phyloP scores from a whole-genome alignment of 2,329 filamentous ascomycete genomes.

The Aspergillus sp. region DNA sequence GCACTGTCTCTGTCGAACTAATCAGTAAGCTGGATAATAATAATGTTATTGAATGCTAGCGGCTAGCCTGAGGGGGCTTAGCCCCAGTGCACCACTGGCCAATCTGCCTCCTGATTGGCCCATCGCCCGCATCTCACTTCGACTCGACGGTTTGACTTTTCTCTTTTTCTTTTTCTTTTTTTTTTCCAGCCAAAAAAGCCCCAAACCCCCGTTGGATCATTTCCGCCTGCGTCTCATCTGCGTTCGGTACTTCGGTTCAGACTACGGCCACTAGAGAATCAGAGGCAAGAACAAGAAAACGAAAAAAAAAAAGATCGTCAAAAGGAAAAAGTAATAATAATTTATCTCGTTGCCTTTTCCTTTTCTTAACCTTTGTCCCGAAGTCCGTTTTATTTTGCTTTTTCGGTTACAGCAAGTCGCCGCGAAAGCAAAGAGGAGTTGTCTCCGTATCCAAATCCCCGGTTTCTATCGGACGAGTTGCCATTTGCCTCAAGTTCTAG shows the following conservation, averaged over 20 bases:
- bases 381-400: not conserved
- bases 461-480: not conserved
- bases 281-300: not conserved
- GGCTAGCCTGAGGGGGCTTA: too few relatives aligned
- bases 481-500: too few relatives aligned
- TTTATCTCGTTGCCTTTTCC: not conserved
- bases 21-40: not conserved
- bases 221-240: not conserved
- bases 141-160: constrained; percentile 2
- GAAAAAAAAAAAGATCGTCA: not conserved
- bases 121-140: not conserved
- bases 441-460: too few relatives aligned
- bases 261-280: not conserved
- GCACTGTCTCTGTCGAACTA: not conserved
- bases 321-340: not conserved
- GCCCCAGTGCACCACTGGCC: too few relatives aligned
- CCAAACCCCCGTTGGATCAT: too few relatives aligned
- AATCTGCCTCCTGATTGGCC: too few relatives aligned
- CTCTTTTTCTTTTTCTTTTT: constrained; percentile 2
- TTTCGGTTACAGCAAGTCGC: not conserved
- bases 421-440: not conserved
- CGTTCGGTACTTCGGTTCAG: constrained; percentile 1
- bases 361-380: not conserved
- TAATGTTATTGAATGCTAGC: constrained; percentile 3
- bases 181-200: not conserved